Conservation (phyloP, 108 stramenopile genomes). For the Nitzschia sp. region DNA sequence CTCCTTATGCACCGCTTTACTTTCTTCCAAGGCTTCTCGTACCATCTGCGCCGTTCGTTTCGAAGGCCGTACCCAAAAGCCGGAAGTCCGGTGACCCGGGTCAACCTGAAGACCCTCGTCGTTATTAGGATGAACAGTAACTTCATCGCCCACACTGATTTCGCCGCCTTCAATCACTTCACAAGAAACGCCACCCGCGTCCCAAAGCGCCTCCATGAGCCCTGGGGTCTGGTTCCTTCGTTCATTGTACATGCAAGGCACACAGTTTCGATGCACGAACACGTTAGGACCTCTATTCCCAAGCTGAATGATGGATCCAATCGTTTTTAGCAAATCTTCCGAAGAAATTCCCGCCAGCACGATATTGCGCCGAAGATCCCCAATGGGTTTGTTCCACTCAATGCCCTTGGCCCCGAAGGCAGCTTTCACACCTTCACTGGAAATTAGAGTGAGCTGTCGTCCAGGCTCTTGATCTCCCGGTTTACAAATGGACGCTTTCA, state of each 20-base stretch:
- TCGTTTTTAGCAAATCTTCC: conserved; percentile 11
- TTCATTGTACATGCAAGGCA: conserved; percentile 40
- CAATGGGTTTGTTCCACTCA: neutral
- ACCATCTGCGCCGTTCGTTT: conserved; percentile 30
- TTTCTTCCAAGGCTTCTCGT: conserved; percentile 1
- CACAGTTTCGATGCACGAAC: conserved; percentile 31
- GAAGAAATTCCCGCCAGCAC: conserved; percentile 26
- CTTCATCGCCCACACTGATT: conserved; percentile 17
- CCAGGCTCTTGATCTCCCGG: conserved; percentile 26
- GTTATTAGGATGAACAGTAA: neutral
- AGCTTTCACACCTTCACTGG: conserved; percentile 9
- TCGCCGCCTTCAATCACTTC: conserved; percentile 25
- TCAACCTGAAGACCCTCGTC: conserved; percentile 7
- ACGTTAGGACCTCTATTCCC: neutral
- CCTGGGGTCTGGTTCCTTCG: conserved; percentile 20
- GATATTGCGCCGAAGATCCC: conserved; percentile 33
- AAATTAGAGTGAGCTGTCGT: conserved; percentile 30
- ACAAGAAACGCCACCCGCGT: conserved; percentile 26
- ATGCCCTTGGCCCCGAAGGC: conserved; percentile 10
- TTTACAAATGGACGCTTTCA: neutral
- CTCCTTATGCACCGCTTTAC: neutral
- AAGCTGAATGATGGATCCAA: conserved; percentile 20
- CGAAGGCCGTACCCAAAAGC: conserved; percentile 26
- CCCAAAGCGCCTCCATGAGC: conserved; percentile 33
- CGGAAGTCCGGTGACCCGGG: conserved; percentile 7